Base-by-base conservation (phyloP, 2,329 filamentous ascomycete species). In the Phaeosphaeriaceae sp. region DNA sequence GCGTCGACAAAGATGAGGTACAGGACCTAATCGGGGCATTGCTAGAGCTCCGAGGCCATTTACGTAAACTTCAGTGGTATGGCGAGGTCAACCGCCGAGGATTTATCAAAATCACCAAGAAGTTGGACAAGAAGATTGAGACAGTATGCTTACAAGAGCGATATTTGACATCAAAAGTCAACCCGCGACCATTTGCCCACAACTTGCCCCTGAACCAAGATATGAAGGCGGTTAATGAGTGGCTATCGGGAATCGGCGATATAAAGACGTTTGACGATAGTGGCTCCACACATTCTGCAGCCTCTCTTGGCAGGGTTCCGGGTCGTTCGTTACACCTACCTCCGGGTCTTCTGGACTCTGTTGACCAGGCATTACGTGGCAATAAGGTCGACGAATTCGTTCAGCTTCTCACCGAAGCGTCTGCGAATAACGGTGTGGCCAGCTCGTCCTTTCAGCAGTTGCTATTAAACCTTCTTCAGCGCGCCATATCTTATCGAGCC, bases 61-160 rank as follows among this genome's bases (percentile, higher is more conserved):
- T 97, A 60, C 84, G 94, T 51, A 97, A 97, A 66, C 79, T 99
- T 43, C 90, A 96, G 73, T 97, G 92, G 92, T 99, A 97, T 71
- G 93, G 92, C 41, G 93, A 97, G 76, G 93, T 97, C 66, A 99
- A 99, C 73, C 85, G 92, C 43, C 83, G 90, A 57, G 94, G 94
- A 2, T 99, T 99, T 67, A 85, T 95, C 72, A 99, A 99, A 78
- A 99, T 99, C 73, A 96, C 94, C 42, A 99, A 99, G 79, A 99
- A 99, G 76, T 79, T 97, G 37, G 94, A 99, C 76, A 99, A 99
- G 78, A 97, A 96, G 77, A 84, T 97, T 2, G 82, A 88, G 1
- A 82, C 84, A 37, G 84, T 86, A 3, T 83, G 87, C 42, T 87
- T 90, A 0, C 92, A 97, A 77, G 87, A 90, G 69, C 85, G 87